Evolutionary conservation across 2,329 filamentous ascomycete species (phyloP).

Genomic region (Botrytis cinerea): DNA sequence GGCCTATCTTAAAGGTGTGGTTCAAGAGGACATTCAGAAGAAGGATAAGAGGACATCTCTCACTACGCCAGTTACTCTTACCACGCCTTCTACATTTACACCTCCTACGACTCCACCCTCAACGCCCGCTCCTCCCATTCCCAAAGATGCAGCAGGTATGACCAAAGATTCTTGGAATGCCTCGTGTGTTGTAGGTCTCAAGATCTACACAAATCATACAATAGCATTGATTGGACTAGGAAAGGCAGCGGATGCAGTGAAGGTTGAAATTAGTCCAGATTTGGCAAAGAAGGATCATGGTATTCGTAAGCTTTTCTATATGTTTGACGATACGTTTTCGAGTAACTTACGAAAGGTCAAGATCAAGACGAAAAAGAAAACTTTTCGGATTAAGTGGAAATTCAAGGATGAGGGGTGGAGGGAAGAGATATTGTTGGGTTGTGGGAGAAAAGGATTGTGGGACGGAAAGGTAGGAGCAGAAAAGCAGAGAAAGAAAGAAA

Average conservation of each 20-base stretch:
- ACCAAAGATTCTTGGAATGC: constrained; percentile 2
- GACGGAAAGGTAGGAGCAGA: background rate
- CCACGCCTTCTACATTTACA: background rate
- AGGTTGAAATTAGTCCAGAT: background rate
- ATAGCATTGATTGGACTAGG: background rate
- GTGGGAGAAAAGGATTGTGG: no score
- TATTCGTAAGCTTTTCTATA: constrained; percentile 1
- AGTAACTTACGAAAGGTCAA: constrained; percentile 7
- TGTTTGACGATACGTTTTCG: background rate
- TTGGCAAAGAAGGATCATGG: no score
- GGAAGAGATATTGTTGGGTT: background rate
- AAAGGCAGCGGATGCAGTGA: background rate
- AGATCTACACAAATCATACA: constrained; percentile 5
- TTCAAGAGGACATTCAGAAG: background rate
- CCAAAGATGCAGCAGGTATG: background rate
- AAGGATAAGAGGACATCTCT: background rate
- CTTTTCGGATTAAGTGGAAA: background rate
- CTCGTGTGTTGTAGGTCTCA: constrained; percentile 5
- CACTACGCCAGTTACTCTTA: background rate
- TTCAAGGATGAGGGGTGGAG: background rate
- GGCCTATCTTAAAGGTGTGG: constrained; percentile 56
- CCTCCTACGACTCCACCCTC: background rate
- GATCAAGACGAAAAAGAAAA: constrained; percentile 2
- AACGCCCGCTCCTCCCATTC: background rate
- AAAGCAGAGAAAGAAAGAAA: background rate